Evolutionary conservation across 805 yeast genomes (phyloP), one percentile per base, ranked within the genome.

Genomic region (Monosporozyma unispora): DNA sequence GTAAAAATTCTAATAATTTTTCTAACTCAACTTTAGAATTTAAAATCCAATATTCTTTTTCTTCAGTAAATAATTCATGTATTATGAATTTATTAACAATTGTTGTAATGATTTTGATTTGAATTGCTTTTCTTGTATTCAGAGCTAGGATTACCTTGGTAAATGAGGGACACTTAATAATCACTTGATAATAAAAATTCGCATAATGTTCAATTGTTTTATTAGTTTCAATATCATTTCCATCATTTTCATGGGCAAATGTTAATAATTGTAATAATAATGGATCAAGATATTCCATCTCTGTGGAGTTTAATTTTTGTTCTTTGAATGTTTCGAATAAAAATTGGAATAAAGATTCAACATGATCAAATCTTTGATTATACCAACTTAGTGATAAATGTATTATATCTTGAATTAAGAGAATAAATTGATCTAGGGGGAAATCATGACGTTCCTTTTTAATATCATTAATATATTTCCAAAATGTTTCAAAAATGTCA

Each of bases 351-450:
- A 89, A 71, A 31, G 68, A 66, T 60, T 86, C 81, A 49, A 89
- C 70, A 62, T 85, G 79, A 4, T 71, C 51, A 75, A 72, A 72
- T 50, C 81, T 77, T 0, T 75, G 69, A 6, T 87, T 84, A 60
- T 85, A 85, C 68, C 81, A 86, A 4, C 75, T 71, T 39, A 87
- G 70, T 0, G 88, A 75, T 43, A 90, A 65, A 53, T 76, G 77
- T 47, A 84, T 73, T 29, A 87, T 72, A n/a, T 84, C 78, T 51
- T 81, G 82, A 43, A 87, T 69, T 19, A 89, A 71, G 1, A 76
- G 72, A 8, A 85, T 75, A 49, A 79, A 78, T 52, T 86, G 91
- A 27, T 76, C 80, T n/a, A 77, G 60, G 0, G 87, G 70, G n/a
- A 88, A 66, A 45, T 81, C 84, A 0, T 87, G 84, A 52, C 84